phyloP scores from a whole-genome alignment of 352 stramenopile species.

The Pythium periplocum region DNA sequence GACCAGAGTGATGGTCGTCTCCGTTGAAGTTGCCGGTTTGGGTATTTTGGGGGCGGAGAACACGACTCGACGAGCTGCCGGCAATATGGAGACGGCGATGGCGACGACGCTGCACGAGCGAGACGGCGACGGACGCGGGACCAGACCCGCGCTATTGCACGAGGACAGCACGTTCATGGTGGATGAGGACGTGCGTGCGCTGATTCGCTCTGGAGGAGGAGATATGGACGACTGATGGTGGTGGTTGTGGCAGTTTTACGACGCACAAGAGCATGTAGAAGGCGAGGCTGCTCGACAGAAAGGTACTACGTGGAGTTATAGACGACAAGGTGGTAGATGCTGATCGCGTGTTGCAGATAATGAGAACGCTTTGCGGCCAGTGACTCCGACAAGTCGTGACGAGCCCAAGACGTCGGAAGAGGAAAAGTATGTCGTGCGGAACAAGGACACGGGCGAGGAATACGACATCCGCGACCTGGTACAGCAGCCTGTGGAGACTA shows the following conservation, averaged over 20 bases:
- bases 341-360: not conserved
- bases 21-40: constrained; percentile 13
- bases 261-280: constrained; percentile 52
- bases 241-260: constrained; percentile 47
- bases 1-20: constrained; percentile 7
- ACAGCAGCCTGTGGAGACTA: constrained; percentile 48
- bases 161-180: constrained; percentile 48
- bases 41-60: not conserved
- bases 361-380: too few relatives aligned
- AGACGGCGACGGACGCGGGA: not conserved
- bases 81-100: constrained; percentile 2
- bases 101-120: constrained; percentile 1
- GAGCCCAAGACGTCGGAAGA: constrained; percentile 16
- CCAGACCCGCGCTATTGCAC: constrained; percentile 13
- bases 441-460: constrained; percentile 78
- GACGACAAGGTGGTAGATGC: constrained; percentile 10
- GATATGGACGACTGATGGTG: too few relatives aligned
- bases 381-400: too few relatives aligned
- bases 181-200: constrained; percentile 49
- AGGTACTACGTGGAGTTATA: not conserved
- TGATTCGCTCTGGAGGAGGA: not conserved
- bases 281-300: constrained; percentile 24
- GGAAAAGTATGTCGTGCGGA: constrained; percentile 72
- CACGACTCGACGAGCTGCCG: too few relatives aligned
- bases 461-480: constrained; percentile 70